Evolutionary conservation across 2,329 filamentous ascomycete species (phyloP).

Genomic region (Lizonia empirigonia): DNA sequence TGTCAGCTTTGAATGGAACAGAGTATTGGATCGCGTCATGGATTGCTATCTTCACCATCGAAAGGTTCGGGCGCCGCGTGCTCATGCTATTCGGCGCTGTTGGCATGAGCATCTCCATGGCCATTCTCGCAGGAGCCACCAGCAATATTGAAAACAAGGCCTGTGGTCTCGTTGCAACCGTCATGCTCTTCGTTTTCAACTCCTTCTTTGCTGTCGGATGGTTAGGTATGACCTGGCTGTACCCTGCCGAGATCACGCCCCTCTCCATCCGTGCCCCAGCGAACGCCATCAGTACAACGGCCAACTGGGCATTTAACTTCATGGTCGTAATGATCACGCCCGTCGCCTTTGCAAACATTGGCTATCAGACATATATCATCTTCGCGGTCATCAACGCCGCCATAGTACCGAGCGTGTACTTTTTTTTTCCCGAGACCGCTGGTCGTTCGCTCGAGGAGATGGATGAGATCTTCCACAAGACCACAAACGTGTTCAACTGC

Average conservation of each 20-base stretch:
- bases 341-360: constrained; percentile 62
- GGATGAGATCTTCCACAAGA: constrained; percentile 69
- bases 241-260: constrained; percentile 80
- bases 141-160: constrained; percentile 32
- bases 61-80: constrained; percentile 46
- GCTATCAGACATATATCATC: constrained; percentile 62
- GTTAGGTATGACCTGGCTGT: constrained; percentile 68
- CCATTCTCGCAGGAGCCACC: constrained; percentile 42
- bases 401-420: constrained; percentile 63
- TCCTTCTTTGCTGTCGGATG: constrained; percentile 89
- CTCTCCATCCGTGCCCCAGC: constrained; percentile 86
- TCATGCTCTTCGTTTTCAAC: constrained; percentile 92
- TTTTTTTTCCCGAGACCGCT: constrained; percentile 67
- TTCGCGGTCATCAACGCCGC: constrained; percentile 62
- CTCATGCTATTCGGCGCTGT: constrained; percentile 48
- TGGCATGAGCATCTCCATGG: constrained; percentile 45
- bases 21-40: constrained; percentile 51
- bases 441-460: constrained; percentile 50
- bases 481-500: constrained; percentile 55
- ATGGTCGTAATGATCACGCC: constrained; percentile 71
- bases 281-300: constrained; percentile 84
- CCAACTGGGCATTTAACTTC: constrained; percentile 58
- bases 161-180: constrained; percentile 58
- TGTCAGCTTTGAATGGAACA: constrained; percentile 51
- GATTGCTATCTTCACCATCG: constrained; percentile 51